Evolutionary conservation across 1,284 basidiomycete species (phyloP).

Genomic region (Cryptococcus sp.): DNA sequence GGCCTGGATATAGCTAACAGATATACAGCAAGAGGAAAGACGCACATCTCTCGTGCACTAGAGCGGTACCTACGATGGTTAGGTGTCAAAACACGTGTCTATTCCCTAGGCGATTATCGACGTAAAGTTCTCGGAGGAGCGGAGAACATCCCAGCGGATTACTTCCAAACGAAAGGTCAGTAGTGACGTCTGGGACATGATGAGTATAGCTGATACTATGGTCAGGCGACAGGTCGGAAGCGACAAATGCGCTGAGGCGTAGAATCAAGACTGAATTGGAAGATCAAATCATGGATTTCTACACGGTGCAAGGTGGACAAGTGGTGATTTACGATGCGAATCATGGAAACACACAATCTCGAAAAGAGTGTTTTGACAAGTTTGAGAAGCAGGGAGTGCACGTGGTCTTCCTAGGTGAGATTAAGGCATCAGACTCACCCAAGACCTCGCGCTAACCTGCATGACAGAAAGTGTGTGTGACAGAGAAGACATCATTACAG

Average conservation of each 20-base stretch:
- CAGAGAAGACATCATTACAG: constrained; percentile 85
- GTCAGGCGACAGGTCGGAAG: constrained; percentile 59
- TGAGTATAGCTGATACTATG: too few species aligned
- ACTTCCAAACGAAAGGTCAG: constrained; percentile 72
- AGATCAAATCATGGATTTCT: constrained; percentile 82
- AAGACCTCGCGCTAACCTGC: not conserved
- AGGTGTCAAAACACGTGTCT: constrained; percentile 90
- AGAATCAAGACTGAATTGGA: constrained; percentile 77
- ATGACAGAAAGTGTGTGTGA: constrained; percentile 73
- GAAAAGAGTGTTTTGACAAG: constrained; percentile 71
- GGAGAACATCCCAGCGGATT: constrained; percentile 81
- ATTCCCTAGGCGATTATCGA: constrained; percentile 91
- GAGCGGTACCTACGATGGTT: constrained; percentile 97
- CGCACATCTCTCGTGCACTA: constrained; percentile 89
- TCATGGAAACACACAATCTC: constrained; percentile 69
- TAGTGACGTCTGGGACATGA: constrained; percentile 7
- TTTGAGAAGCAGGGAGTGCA: constrained; percentile 80
- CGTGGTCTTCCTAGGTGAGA: constrained; percentile 79
- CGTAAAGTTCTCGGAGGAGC: constrained; percentile 84
- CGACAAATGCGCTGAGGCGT: constrained; percentile 71
- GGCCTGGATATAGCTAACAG: not conserved
- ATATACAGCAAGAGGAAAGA: constrained; percentile 75
- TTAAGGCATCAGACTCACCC: not conserved
- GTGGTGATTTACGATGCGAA: constrained; percentile 99
- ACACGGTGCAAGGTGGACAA: constrained; percentile 70